Evolutionary conservation across 208 protist species (phyloP).

Genomic region (Leishmania martiniquensis): DNA sequence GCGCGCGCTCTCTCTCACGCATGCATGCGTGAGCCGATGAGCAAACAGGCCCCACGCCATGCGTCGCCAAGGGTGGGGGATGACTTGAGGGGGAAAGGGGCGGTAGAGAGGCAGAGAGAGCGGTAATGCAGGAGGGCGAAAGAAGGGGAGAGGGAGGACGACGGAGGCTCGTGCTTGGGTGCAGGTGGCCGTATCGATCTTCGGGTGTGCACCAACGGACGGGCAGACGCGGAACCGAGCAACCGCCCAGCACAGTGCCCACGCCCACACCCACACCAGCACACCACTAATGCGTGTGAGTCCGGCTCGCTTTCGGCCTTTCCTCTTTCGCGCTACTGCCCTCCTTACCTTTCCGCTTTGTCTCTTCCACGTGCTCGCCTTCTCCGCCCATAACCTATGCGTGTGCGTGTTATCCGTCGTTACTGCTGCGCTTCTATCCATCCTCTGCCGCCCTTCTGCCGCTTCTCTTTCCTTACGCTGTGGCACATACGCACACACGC

Average conservation of each 20-base stretch:
- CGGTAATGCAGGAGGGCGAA: neutral
- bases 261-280: neutral
- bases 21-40: too few species aligned
- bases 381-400: neutral
- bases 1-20: too few species aligned
- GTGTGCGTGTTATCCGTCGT: neutral
- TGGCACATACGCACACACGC: constrained; percentile 1
- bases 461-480: neutral
- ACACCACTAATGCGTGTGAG: neutral
- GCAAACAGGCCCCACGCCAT: too few species aligned
- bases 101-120: neutral
- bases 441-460: neutral
- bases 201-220: neutral
- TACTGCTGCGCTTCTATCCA: neutral
- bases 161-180: neutral
- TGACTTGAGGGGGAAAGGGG: too few species aligned
- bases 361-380: neutral
- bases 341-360: neutral
- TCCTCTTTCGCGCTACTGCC: neutral
- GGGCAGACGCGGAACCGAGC: neutral
- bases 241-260: neutral
- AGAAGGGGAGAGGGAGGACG: neutral
- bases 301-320: neutral
- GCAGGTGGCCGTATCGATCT: neutral
- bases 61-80: too few species aligned